Percentiles rank a stretch among this genome's conserved stretches.
These are phyloP conservation scores for Fusarium luffae DNA, from an alignment of 2,329 filamentous ascomycete species.

Conservation along the genomic window DNA sequence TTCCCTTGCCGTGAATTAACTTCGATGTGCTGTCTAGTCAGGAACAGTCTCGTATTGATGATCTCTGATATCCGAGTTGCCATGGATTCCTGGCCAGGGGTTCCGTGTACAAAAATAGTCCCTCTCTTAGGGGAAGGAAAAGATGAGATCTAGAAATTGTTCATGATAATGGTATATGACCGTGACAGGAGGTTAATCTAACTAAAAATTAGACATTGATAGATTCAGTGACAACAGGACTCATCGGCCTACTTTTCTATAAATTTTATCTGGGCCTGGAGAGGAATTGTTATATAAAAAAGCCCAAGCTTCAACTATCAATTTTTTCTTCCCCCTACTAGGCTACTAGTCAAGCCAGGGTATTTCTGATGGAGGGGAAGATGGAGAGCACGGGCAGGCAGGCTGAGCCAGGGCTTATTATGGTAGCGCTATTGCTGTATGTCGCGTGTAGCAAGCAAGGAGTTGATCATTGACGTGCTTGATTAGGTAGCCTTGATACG, in stretches of 20 bases:
- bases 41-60: conserved; percentile 33
- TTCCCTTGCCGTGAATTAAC: conserved; percentile 1
- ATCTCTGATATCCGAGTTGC: conserved; percentile 12
- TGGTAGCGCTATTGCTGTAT: neutral
- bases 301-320: neutral
- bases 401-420: neutral
- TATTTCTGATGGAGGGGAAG: neutral
- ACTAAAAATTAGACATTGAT: neutral
- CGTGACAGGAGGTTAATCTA: neutral
- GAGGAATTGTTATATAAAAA: neutral
- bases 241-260: neutral
- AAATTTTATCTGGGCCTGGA: neutral
- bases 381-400: neutral
- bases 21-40: conserved; percentile 16
- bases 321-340: conserved; percentile 1
- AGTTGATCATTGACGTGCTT: neutral
- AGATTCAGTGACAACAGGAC: neutral
- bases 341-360: neutral
- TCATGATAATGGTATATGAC: neutral
- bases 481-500: neutral
- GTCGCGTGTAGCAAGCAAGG: neutral
- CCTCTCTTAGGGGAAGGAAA: neutral
- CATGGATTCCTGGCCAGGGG: conserved; percentile 23
- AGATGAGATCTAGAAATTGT: neutral
- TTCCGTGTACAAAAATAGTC: neutral